Conservation (phyloP, 2,329 filamentous ascomycete genomes). For the Penicillium sp. region DNA sequence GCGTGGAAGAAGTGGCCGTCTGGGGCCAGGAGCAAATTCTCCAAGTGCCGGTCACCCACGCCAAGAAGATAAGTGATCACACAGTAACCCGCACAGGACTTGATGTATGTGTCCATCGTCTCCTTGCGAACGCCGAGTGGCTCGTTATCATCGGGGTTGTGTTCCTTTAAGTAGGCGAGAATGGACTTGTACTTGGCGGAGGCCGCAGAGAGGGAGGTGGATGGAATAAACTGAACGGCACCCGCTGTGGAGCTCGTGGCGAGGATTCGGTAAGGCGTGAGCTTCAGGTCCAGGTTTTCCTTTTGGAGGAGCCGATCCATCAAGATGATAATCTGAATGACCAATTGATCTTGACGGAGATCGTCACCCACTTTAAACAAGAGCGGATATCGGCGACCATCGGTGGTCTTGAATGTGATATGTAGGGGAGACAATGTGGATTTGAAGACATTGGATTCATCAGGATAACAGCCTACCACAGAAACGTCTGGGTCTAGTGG, state of each 20-base stretch:
- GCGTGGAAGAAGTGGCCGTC: conserved; percentile 97
- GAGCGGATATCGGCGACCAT: conserved; percentile 78
- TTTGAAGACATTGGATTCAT: conserved; percentile 91
- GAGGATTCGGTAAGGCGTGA: conserved; percentile 94
- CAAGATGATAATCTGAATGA: conserved; percentile 94
- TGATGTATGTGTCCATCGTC: conserved; percentile 90
- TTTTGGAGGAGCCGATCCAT: conserved; percentile 97
- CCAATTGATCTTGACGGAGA: conserved; percentile 91
- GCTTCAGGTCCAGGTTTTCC: conserved; percentile 91
- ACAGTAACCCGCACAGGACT: conserved; percentile 95
- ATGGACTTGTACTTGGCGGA: conserved; percentile 76
- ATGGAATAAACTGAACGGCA: conserved; percentile 90
- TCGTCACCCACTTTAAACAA: conserved; percentile 98
- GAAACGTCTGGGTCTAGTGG: conserved; percentile 82
- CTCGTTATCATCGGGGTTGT: conserved; percentile 82
- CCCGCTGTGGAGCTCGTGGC: conserved; percentile 88
- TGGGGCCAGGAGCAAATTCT: conserved; percentile 88
- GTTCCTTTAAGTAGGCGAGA: conserved; percentile 79
- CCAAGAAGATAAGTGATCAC: conserved; percentile 98
- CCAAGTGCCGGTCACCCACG: conserved; percentile 91
- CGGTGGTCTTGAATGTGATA: conserved; percentile 80
- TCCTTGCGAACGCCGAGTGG: conserved; percentile 87
- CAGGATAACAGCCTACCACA: conserved; percentile 75
- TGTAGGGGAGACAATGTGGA: conserved; percentile 90
- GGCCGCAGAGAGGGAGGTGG: conserved; percentile 78